These are phyloP conservation scores for Alliaria petiolata DNA, from an alignment of 345 rosid species.

Conservation along the genomic window DNA sequence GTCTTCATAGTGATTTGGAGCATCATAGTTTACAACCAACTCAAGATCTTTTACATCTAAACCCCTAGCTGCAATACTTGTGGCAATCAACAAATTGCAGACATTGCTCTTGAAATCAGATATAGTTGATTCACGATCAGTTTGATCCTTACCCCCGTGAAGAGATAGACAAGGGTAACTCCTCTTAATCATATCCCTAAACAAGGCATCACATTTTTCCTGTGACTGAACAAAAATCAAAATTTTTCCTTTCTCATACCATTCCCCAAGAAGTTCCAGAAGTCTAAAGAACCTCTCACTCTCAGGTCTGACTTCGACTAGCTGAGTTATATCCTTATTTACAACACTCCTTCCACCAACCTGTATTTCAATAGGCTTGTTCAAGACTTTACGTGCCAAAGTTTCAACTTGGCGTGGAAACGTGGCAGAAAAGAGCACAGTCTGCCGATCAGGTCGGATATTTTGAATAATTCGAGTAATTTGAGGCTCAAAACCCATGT, in stretches of 20 bases:
- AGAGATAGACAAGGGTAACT: conserved; percentile 95
- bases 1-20: conserved; percentile 93
- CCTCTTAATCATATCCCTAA: conserved; percentile 65
- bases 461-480: conserved; percentile 91
- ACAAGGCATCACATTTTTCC: conserved; percentile 88
- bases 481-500: conserved; percentile 98
- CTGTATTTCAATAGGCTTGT: conserved; percentile 85
- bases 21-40: conserved; percentile 84
- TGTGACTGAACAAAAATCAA: conserved; percentile 83
- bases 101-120: conserved; percentile 89
- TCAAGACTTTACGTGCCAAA: conserved; percentile 83
- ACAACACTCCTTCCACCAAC: conserved; percentile 99
- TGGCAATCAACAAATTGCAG: conserved; percentile 85
- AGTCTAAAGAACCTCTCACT: conserved; percentile 78
- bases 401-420: conserved; percentile 96
- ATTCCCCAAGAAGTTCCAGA: conserved; percentile 89
- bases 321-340: conserved; percentile 82
- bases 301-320: conserved; percentile 93
- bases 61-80: conserved; percentile 97
- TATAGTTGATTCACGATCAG: conserved; percentile 90
- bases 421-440: conserved; percentile 94
- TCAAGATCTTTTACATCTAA: conserved; percentile 97
- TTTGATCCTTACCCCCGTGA: conserved; percentile 96
- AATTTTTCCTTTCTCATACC: conserved; percentile 95
- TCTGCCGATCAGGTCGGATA: conserved; percentile 90